Conservation (phyloP, 768 basidiomycete species). For the Phylloporus rhodoxanthus region DNA sequence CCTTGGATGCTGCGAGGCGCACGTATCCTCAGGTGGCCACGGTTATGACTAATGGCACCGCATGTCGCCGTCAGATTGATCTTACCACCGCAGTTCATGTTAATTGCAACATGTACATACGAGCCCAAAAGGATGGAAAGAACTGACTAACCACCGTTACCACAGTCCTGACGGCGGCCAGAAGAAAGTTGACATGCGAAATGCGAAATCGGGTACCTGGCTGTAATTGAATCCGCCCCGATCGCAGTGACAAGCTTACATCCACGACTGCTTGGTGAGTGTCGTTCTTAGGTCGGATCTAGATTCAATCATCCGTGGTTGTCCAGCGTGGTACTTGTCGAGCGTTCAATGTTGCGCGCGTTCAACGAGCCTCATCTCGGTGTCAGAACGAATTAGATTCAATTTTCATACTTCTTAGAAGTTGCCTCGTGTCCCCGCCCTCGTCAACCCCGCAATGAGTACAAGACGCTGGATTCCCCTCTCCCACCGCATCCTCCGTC, state of each 20-base stretch:
- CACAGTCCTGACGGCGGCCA: too few relatives aligned
- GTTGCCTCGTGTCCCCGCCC: slow-evolving; percentile 14
- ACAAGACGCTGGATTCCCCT: slow-evolving; percentile 14
- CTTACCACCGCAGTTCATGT: not conserved
- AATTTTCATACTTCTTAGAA: slow-evolving; percentile 18
- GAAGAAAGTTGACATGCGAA: too few relatives aligned
- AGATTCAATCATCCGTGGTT: slow-evolving; percentile 6
- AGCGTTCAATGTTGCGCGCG: slow-evolving; percentile 2
- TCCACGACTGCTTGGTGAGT: slow-evolving; percentile 7
- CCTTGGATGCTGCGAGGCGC: slow-evolving; percentile 5
- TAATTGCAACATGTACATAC: not conserved
- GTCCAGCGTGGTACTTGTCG: slow-evolving; percentile 1
- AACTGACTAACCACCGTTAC: not conserved
- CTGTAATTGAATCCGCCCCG: slow-evolving; percentile 11
- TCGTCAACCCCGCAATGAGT: slow-evolving; percentile 21
- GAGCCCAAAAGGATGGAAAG: too few relatives aligned
- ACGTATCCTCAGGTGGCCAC: not conserved
- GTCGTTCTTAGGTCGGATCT: not conserved
- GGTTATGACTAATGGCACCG: slow-evolving; percentile 9
- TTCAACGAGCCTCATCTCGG: slow-evolving; percentile 24
- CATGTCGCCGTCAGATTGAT: not conserved
- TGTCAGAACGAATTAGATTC: slow-evolving; percentile 19
- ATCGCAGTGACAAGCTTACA: slow-evolving; percentile 15
- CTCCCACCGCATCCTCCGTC: slow-evolving; percentile 2
- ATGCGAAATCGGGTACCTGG: too few relatives aligned